Evolutionary conservation across 345 rosid genomes (phyloP), one percentile per base, ranked within the genome.

Genomic region (Physaria fendleri): DNA sequence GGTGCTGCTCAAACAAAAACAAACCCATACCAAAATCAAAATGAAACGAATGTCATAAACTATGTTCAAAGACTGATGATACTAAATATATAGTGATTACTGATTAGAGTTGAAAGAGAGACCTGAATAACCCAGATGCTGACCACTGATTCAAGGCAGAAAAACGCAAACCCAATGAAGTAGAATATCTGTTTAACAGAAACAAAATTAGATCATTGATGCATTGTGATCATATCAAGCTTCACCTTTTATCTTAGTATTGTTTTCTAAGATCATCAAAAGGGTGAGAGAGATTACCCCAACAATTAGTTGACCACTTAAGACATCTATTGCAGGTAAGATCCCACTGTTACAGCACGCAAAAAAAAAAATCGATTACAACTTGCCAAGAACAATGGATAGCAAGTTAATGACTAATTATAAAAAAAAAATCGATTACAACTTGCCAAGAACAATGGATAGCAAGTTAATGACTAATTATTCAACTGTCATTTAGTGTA

Each of bases 111-210:
- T 23, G 1, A 24, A 54, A 44, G 50, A 27, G 18, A 46, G 22
- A 89, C 97, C 99, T 85, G 99, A 30, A 93, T 57, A 59, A 89
- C 96, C 94, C 95, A 93, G 52, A 89, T 75, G 77, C 99, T 89
- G 79, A 87, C 70, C 44, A 89, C 25, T 1, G 95, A 63, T 76
- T 89, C 99, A 20, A 78, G 42, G 45, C 83, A 78, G 79, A 87
- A 89, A 13, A 78, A 76, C 55, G 77, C 96, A 35, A 85, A 89
- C 38, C 99, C 99, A 21, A 93, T 25, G 42, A 87, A 85, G 82
- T 89, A 93, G 74, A 93, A 81, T 67, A 85, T 79, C 99, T 93
- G 81, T 43, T 14, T 2, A 40, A 47, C 14, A 44, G 5, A 39
- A 10, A 35, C 64, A 53, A 2, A n/a, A 68, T 58, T 53, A 44